Conservation (phyloP, 164 flowering plant species). For the Umbilicus rupestris region DNA sequence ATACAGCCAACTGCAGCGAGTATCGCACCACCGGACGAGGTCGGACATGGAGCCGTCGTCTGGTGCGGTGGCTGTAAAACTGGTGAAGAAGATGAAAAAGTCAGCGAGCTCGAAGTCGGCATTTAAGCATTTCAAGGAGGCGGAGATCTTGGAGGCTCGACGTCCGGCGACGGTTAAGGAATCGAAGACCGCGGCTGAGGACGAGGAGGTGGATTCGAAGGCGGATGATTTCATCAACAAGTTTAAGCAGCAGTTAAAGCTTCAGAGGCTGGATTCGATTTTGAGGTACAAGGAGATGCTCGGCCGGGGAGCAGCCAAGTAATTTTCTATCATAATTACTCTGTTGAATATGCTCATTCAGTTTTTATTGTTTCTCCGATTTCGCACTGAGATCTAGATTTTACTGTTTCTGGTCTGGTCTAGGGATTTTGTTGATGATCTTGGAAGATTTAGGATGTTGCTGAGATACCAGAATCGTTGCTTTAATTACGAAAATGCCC, state of each 20-base stretch:
- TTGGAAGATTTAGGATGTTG: too few relatives aligned
- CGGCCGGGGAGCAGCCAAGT: not conserved
- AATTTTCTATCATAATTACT: not conserved
- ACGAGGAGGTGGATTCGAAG: constrained; percentile 4
- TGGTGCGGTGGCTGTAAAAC: not conserved
- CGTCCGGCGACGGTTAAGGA: constrained; percentile 8
- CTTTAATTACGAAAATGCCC: too few relatives aligned
- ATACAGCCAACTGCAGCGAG: not conserved
- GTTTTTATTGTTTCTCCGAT: not conserved
- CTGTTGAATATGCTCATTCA: not conserved
- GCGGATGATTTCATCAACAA: constrained; percentile 10
- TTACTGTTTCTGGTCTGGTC: too few relatives aligned
- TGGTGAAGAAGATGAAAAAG: constrained; percentile 6
- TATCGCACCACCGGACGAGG: not conserved
- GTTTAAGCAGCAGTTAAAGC: constrained; percentile 9
- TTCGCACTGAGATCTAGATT: not conserved
- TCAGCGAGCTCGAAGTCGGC: constrained; percentile 8
- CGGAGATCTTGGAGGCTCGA: not conserved
- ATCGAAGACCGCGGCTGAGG: not conserved
- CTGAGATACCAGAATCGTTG: too few relatives aligned
- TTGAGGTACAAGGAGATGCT: constrained; percentile 10
- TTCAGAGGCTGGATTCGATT: constrained; percentile 11
- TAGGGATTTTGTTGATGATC: too few relatives aligned
- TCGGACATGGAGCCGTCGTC: constrained; percentile 8
- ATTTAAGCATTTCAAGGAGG: constrained; percentile 3